Conservation (phyloP, 2,329 filamentous ascomycete genomes). For the Colletotrichum aenigma region DNA sequence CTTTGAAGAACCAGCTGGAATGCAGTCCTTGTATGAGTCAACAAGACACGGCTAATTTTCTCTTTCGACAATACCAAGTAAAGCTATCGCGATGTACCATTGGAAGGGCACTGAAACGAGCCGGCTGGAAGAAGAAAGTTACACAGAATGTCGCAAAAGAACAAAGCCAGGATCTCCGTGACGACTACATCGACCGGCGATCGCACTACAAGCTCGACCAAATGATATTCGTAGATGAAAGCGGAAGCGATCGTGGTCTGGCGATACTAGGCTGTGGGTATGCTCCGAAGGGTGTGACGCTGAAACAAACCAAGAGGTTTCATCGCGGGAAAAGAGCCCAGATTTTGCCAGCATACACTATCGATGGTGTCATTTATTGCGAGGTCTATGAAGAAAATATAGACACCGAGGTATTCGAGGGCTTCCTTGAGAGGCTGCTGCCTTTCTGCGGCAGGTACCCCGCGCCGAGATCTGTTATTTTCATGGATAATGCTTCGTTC, state of each 20-base stretch:
- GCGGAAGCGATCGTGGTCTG: conserved; percentile 7
- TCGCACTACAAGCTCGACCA: background rate
- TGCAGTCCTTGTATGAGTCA: conserved; percentile 12
- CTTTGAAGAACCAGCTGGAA: conserved; percentile 7
- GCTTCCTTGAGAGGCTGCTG: conserved; percentile 21
- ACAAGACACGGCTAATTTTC: conserved; percentile 12
- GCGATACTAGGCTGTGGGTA: conserved; percentile 1
- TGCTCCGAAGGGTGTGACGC: conserved; percentile 8
- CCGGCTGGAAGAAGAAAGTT: conserved; percentile 13
- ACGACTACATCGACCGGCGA: conserved; percentile 2
- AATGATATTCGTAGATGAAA: conserved; percentile 17
- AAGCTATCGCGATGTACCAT: conserved; percentile 10
- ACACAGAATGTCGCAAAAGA: conserved; percentile 14
- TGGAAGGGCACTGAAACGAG: background rate
- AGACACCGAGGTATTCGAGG: conserved; percentile 16
- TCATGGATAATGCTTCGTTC: conserved; percentile 24
- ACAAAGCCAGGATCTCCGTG: background rate
- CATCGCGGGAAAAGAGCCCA: conserved; percentile 7
- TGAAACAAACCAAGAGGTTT: conserved; percentile 1
- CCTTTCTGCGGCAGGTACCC: conserved; percentile 21
- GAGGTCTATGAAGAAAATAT: conserved; percentile 22
- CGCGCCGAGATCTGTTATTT: conserved; percentile 21
- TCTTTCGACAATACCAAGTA: conserved; percentile 7
- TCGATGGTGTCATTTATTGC: conserved; percentile 18
- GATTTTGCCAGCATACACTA: conserved; percentile 7